Base-by-base conservation (phyloP, 495 filamentous ascomycete species). In the Jackrogersella minutella region DNA sequence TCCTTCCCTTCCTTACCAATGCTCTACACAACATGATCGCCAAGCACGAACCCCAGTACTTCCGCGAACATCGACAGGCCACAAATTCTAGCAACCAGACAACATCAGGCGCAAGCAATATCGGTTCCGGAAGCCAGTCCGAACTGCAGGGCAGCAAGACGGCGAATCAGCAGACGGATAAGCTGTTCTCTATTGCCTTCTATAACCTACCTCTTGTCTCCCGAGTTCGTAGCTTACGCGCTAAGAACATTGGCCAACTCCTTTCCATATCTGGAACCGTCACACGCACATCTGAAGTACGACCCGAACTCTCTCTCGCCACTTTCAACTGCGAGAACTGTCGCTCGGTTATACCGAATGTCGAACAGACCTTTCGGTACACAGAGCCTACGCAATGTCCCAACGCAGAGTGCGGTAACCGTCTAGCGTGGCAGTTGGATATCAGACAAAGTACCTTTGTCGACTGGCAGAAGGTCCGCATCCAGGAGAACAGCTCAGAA, bases 331-430 rank as follows among this genome's bases (percentile, higher is more conserved):
- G 95, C 77, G 92, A 98, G 74, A 85, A 79, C 54, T 99, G 95
- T 76, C 86, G 87, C 57, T 87, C 86, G 2, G 88, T 92, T 1
- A 85, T 95, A 2, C 86, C 90, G 5, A 95, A 97, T 71, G 88
- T 99, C 16, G 95, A 99, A 80, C 95, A 99, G 77, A 97, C 92
- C 2, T 99, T 99, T 80, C 87, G 92, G 61, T 99, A 97, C 77
- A 97, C 93, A 2, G 95, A 99, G 72, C 95, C 95, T 10, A 91
- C 92, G 2, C 92, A 97, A 79, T 99, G 95, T 70, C 95, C 95
- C 0, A 98, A 97, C 69, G 66, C 82, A n/a, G 88, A 84, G n/a
- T 99, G 95, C 73, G 86, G 86, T 57, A 99, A 99, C 79, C 88
- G 94, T 22, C 78, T 84, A 46, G 93, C 90, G 16, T 99, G 95